Evolutionary conservation across 2,329 filamentous ascomycete genomes (phyloP).

Genomic region (Colletotrichum scovillei): DNA sequence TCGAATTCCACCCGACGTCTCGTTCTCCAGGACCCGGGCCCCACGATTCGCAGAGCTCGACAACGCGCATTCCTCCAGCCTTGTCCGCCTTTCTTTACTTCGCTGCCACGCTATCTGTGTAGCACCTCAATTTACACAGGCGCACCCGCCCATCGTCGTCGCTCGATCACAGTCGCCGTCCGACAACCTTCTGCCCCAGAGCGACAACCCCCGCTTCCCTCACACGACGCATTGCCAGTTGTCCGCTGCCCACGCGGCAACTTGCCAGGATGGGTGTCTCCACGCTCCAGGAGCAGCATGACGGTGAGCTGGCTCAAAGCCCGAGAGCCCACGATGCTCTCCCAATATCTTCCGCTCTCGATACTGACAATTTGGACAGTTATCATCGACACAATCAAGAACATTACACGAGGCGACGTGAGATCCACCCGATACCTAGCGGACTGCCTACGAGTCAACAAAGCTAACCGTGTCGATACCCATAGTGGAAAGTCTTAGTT

Average conservation of each 20-base stretch:
- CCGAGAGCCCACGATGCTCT: not conserved
- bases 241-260: slow-evolving; percentile 29
- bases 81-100: slow-evolving; percentile 1
- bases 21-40: not conserved
- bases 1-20: not conserved
- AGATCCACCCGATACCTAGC: slow-evolving; percentile 42
- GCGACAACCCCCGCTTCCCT: not conserved
- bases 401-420: slow-evolving; percentile 86
- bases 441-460: not conserved
- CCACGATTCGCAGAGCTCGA: slow-evolving; percentile 1
- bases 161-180: slow-evolving; percentile 7
- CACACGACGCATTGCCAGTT: not conserved
- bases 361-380: slow-evolving; percentile 57
- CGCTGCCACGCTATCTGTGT: not conserved
- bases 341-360: not conserved
- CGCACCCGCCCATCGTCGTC: slow-evolving; percentile 12
- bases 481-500: slow-evolving; percentile 95
- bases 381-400: slow-evolving; percentile 79
- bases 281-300: slow-evolving; percentile 67
- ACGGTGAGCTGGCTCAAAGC: slow-evolving; percentile 62
- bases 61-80: slow-evolving; percentile 22
- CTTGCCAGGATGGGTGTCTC: slow-evolving; percentile 80
- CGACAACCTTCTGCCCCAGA: not conserved
- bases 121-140: not conserved
- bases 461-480: slow-evolving; percentile 18